Evolutionary conservation across 257 asterid species (phyloP), one percentile per base, ranked within the genome.

Genomic region (Nicotiana otophora): DNA sequence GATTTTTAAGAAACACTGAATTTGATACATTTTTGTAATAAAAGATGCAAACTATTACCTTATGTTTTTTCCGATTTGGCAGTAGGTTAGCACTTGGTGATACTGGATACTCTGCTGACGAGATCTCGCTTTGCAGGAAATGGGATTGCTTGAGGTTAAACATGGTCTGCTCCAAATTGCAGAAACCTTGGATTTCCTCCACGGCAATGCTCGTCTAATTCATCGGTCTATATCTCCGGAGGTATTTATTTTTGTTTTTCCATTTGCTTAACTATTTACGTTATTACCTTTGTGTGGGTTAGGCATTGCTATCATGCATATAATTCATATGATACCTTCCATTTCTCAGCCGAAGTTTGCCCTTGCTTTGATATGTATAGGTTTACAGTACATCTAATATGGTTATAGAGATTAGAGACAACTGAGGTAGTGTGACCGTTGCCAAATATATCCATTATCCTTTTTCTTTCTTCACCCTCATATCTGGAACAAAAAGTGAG

Each of bases 101-200:
- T 81, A 81, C 55, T 64, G 39, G 9, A 15, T 61, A 39, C 48
- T 80, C 19, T 83, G 61, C 65, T 82, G 65, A 33, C 33, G 74
- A 34, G 60, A 72, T 69, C 36, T 60, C 65, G 39, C 67, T 60
- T 74, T 91, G 89, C 92, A 96, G 99, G 98, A 93, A 85, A 96
- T 96, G 99, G 98, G 98, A 65, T 78, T 96, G 79, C 82, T 96
- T 89, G 99, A 96, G 92, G 95, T 96, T 86, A 96, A 96, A 91
- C 99, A 96, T 81, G 99, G 99, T 30, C 87, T 96, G 76, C 96
- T 96, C 82, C 99, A 96, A 90, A 90, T 94, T 86, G 97, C 98
- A 0, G 99, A 96, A 90, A 94, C 99, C 76, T 89, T 96, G 92
- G 98, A 92, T 89, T 96, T 96, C 87, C 94, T 96, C 72, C 99